phyloP scores from a whole-genome alignment of 2,329 filamentous ascomycete species.

The Penicillium fuscoglaucum region DNA sequence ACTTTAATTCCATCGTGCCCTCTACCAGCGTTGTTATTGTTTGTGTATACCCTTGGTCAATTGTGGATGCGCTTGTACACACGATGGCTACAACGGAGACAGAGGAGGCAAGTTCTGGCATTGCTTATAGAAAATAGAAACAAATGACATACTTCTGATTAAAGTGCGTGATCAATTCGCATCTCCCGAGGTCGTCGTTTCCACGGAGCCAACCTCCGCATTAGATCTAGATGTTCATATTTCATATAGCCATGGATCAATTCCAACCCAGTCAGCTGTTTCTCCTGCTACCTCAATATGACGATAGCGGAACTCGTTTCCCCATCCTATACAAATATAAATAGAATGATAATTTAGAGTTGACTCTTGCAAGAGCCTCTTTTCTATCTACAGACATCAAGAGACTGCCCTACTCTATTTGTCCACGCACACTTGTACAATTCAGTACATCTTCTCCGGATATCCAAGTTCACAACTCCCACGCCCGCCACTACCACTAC shows the following conservation, averaged over 20 bases:
- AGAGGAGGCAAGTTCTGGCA: background rate
- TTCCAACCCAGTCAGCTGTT: constrained; percentile 4
- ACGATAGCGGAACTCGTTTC: constrained; percentile 9
- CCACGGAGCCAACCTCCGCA: constrained; percentile 16
- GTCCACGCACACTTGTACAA: background rate
- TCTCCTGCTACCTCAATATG: constrained; percentile 15
- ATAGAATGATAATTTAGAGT: background rate
- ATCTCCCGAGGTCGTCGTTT: background rate
- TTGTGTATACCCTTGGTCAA: constrained; percentile 15
- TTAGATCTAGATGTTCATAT: background rate
- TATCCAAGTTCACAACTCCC: background rate
- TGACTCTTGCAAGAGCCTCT: background rate
- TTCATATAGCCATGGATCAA: constrained; percentile 7
- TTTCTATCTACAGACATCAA: background rate
- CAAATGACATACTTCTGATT: constrained; percentile 20
- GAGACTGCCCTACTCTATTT: background rate
- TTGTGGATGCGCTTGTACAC: constrained; percentile 19
- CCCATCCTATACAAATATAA: background rate
- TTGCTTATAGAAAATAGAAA: constrained; percentile 2
- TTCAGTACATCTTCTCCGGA: background rate
- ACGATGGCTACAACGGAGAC: constrained; percentile 16
- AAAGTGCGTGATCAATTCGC: background rate
- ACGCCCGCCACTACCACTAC: background rate
- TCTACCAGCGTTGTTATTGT: constrained; percentile 23
- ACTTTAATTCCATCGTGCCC: constrained; percentile 30